Conservation (phyloP, 2,329 filamentous ascomycete genomes). For the Fusarium subtropicale region DNA sequence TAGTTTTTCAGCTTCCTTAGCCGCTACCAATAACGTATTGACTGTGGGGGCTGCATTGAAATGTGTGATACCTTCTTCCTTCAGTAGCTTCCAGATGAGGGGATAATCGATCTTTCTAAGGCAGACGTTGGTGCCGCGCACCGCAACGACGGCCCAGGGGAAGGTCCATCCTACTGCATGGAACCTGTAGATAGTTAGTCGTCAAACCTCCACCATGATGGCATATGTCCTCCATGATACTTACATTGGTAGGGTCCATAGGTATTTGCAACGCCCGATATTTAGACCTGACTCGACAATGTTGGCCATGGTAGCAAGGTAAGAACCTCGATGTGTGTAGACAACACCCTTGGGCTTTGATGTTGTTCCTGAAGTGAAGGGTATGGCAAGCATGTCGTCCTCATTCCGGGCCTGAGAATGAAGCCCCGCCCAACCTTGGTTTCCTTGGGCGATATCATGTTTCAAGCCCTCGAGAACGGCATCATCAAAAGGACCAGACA, state of each 20-base stretch:
- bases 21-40: conserved; percentile 89
- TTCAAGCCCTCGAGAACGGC: conserved; percentile 83
- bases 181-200: conserved; percentile 58
- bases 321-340: conserved; percentile 88
- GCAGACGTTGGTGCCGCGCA: conserved; percentile 94
- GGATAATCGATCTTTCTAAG: conserved; percentile 95
- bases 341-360: conserved; percentile 92
- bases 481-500: conserved; percentile 84
- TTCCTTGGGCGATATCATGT: conserved; percentile 74
- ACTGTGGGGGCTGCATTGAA: conserved; percentile 97
- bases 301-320: conserved; percentile 86
- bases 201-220: neutral
- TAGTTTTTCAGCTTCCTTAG: conserved; percentile 78
- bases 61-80: conserved; percentile 88
- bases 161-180: conserved; percentile 85
- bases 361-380: conserved; percentile 95
- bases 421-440: conserved; percentile 80
- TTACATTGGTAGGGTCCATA: conserved; percentile 94
- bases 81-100: conserved; percentile 89
- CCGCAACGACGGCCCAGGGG: conserved; percentile 92
- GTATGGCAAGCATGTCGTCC: conserved; percentile 84
- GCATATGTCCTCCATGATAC: conserved; percentile 53
- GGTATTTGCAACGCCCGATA: conserved; percentile 78
- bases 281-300: conserved; percentile 91
- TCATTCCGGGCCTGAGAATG: conserved; percentile 78